These are phyloP conservation scores for Vigna trinervia DNA, from an alignment of 306 rosid species.

Conservation along the genomic window DNA sequence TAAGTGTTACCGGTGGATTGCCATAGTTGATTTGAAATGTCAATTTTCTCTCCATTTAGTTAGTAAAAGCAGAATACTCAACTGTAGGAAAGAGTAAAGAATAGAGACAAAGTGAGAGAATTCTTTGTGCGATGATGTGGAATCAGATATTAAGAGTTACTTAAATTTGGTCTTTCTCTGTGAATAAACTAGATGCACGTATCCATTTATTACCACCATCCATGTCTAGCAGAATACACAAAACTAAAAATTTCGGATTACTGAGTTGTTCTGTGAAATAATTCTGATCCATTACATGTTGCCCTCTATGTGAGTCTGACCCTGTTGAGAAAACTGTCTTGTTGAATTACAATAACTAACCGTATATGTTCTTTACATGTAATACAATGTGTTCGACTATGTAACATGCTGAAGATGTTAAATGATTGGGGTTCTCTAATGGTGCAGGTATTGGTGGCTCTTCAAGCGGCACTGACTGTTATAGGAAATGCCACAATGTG, in stretches of 20 bases:
- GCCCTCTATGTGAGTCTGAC: neutral
- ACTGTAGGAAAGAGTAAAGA: neutral
- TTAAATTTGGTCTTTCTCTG: neutral
- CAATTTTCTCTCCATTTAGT: neutral
- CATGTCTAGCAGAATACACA: neutral
- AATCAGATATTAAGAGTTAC: neutral
- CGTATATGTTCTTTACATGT: conserved; percentile 35
- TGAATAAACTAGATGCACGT: neutral
- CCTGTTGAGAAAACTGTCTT: conserved; percentile 22
- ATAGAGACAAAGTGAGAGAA: neutral
- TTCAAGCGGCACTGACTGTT: conserved; percentile 91
- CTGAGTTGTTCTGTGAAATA: conserved; percentile 16
- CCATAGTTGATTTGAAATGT: neutral
- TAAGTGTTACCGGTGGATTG: neutral
- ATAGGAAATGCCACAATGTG: conserved; percentile 91
- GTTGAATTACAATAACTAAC: conserved; percentile 33
- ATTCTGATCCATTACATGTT: neutral
- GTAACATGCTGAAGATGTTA: conserved; percentile 12
- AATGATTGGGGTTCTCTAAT: conserved; percentile 36
- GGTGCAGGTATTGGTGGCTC: conserved; percentile 89
- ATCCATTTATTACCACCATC: no score
- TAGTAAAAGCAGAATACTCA: neutral
- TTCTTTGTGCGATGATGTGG: neutral
- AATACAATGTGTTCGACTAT: conserved; percentile 19
- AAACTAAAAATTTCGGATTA: neutral